Conservation (phyloP, 768 basidiomycete species). For the Mycena crocata region DNA sequence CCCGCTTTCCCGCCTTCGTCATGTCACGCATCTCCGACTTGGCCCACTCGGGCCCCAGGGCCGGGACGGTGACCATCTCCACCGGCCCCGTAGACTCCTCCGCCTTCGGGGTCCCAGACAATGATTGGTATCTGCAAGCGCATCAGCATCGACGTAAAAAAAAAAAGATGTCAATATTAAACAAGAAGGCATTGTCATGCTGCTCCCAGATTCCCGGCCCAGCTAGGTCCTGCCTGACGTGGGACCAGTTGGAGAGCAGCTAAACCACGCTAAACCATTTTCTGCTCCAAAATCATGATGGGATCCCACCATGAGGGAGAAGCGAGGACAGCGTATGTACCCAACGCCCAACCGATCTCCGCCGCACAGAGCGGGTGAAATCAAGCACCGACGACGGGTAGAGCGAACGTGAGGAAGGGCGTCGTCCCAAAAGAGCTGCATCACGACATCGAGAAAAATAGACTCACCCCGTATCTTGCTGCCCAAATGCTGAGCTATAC, state of each 20-base stretch:
- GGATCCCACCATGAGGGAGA: slow-evolving; percentile 15
- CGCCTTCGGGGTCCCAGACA: slow-evolving; percentile 44
- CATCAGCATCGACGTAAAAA: neutral
- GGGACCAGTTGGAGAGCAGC: neutral
- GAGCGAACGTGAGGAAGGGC: neutral
- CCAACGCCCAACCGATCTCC: slow-evolving; percentile 21
- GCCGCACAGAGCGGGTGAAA: slow-evolving; percentile 1
- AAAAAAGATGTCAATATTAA: neutral
- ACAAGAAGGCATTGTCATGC: neutral
- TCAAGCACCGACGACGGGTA: neutral
- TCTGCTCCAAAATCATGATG: slow-evolving; percentile 25
- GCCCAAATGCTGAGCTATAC: slow-evolving; percentile 74
- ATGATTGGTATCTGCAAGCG: slow-evolving; percentile 27
- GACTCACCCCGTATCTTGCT: slow-evolving; percentile 60
- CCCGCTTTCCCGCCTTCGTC: slow-evolving; percentile 76
- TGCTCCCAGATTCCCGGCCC: too few species aligned
- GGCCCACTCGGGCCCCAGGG: slow-evolving; percentile 91
- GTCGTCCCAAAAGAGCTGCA: too few species aligned
- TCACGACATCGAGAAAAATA: neutral
- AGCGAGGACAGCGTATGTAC: neutral
- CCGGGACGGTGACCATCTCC: slow-evolving; percentile 93
- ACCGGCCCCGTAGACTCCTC: slow-evolving; percentile 64
- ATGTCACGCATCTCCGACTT: slow-evolving; percentile 81
- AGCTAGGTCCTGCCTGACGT: too few species aligned
- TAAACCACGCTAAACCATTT: slow-evolving; percentile 15